Conservation (phyloP, 2,329 filamentous ascomycete species). For the Escovopsis sp. region DNA sequence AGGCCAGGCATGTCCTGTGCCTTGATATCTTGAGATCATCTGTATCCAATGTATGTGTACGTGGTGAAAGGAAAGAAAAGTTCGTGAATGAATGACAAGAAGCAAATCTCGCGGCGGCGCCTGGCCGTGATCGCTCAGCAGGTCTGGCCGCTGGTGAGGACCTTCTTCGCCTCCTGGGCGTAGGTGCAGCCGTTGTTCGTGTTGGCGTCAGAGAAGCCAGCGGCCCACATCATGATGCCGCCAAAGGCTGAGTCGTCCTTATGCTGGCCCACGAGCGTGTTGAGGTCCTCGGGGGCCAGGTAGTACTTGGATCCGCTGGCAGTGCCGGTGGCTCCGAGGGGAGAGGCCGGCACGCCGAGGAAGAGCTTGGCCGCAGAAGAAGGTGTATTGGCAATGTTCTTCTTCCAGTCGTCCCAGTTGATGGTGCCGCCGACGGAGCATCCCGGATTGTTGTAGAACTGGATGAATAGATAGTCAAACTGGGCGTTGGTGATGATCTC, state of each 20-base stretch:
- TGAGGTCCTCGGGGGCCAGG: slow-evolving; percentile 16
- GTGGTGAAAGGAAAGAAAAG: background rate
- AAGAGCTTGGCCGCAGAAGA: slow-evolving; percentile 14
- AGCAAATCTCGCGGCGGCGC: background rate
- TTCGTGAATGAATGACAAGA: no score
- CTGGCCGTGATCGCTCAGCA: slow-evolving; percentile 1
- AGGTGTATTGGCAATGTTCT: slow-evolving; percentile 11
- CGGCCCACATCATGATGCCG: slow-evolving; percentile 26
- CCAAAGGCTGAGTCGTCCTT: slow-evolving; percentile 17
- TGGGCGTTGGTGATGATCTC: slow-evolving; percentile 19
- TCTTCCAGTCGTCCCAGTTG: slow-evolving; percentile 13
- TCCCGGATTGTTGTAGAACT: slow-evolving; percentile 32
- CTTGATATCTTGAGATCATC: no score
- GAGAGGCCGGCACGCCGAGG: slow-evolving; percentile 15
- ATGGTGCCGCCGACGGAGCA: slow-evolving; percentile 17
- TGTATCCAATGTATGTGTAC: no score
- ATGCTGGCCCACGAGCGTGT: slow-evolving; percentile 14
- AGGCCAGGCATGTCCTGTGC: no score
- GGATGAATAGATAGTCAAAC: slow-evolving; percentile 24
- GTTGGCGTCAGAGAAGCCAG: slow-evolving; percentile 22
- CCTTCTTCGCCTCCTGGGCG: slow-evolving; percentile 23
- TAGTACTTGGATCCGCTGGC: slow-evolving; percentile 19
- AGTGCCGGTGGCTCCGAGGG: slow-evolving; percentile 19
- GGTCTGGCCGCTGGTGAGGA: slow-evolving; percentile 11
- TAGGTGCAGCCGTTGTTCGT: slow-evolving; percentile 22